Conservation (phyloP, 2,329 filamentous ascomycete species). For the Lasiodiplodia hormozganensis region DNA sequence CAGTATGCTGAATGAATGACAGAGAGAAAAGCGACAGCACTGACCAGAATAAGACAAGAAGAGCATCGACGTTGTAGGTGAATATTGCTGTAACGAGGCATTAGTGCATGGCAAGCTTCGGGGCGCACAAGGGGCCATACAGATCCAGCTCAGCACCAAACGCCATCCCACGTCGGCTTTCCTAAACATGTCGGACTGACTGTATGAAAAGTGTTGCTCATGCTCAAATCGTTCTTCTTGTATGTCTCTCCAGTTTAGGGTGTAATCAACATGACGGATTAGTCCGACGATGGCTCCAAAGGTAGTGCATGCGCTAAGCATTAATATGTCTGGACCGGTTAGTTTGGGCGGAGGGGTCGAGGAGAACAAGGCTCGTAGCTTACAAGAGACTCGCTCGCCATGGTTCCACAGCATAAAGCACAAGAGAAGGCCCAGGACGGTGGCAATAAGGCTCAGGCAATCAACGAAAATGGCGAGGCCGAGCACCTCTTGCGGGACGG, state of each 20-base stretch:
- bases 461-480: constrained; percentile 28
- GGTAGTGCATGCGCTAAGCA: constrained; percentile 22
- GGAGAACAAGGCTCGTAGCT: not conserved
- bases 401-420: constrained; percentile 27
- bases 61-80: constrained; percentile 26
- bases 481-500: constrained; percentile 13
- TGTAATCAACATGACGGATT: constrained; percentile 23
- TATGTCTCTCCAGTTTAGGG: constrained; percentile 28
- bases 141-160: constrained; percentile 18
- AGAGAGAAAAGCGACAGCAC: not conserved
- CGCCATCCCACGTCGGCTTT: constrained; percentile 26
- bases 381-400: constrained; percentile 24
- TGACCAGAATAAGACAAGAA: constrained; percentile 28
- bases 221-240: constrained; percentile 15
- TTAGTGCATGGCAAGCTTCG: not conserved
- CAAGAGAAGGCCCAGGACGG: constrained; percentile 17
- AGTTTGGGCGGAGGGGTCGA: not conserved
- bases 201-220: constrained; percentile 3
- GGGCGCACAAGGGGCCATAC: not conserved
- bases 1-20: not conserved
- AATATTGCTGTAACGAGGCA: not conserved
- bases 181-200: constrained; percentile 10
- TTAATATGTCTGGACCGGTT: constrained; percentile 14
- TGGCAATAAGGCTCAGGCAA: constrained; percentile 14
- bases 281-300: constrained; percentile 15